Base-by-base conservation (phyloP, 208 protist genomes). In the Leishmania tropica region DNA sequence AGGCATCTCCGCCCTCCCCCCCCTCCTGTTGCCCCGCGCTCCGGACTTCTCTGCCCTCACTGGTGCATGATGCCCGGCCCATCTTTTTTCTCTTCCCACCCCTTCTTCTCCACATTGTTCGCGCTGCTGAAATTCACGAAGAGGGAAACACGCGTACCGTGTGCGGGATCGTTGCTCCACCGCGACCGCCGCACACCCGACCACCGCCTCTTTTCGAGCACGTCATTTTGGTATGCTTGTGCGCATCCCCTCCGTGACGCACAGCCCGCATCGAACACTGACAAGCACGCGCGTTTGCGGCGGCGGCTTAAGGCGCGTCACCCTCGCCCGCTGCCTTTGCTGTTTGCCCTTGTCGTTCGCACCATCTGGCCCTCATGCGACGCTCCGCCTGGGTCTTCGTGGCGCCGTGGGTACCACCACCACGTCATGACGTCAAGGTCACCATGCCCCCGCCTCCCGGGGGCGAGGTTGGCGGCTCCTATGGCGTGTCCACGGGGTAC, bases 381-480 rank as follows among this genome's bases (percentile, higher is more conserved):
- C 60, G 60, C 60, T 75, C 73, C 0, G 10, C 51, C 53, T 74
- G 54, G 35, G 28, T 84, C 13, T 45, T 77, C n/a, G 92, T 96
- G 28, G 92, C 92, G 10, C 93, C 92, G 65, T 97, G 93, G 93
- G 93, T 97, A 37, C 93, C 93, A 2, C 93, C 93, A 3, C 91
- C 94, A 53, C 95, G 93, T 17, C 86, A 90, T 58, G 95, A 98
- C 75, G 86, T 89, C 10, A 94, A 95, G 68, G 87, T 95, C 51
- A 97, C 95, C 31, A 92, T 98, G 88, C 95, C 95, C 40, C 95
- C 95, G 0, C 95, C 93, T 0, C 93, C 94, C 0, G 91, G 88
- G 24, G 93, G 93, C n/a, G 93, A 98, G 81, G 94, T 97, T 3
- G 95, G 95, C 31, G 95, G 95, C 47, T 83, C 80, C 58, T 96